These are phyloP conservation scores for Phaffia rhodozyma DNA, from an alignment of 1,284 basidiomycete species.

Conservation along the genomic window DNA sequence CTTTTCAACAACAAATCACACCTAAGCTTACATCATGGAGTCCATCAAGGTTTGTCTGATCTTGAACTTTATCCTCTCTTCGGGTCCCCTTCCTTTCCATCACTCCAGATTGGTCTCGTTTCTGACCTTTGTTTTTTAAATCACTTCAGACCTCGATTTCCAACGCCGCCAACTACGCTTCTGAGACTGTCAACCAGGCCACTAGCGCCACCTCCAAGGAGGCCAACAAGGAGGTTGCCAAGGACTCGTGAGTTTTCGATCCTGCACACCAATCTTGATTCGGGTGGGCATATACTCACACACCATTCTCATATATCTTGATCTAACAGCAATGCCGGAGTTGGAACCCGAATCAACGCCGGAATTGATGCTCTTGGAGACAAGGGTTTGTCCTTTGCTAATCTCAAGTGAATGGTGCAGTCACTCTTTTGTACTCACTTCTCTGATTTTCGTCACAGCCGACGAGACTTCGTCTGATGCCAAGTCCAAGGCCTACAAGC, in stretches of 20 bases:
- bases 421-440: too few relatives aligned
- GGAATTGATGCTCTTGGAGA: constrained; percentile 11
- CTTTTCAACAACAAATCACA: too few relatives aligned
- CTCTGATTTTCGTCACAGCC: too few relatives aligned
- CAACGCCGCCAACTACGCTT: constrained; percentile 16
- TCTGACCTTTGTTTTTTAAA: too few relatives aligned
- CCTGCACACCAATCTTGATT: not conserved
- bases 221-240: constrained; percentile 10
- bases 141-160: not conserved
- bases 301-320: not conserved
- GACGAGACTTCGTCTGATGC: constrained; percentile 6
- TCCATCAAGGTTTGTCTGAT: too few relatives aligned
- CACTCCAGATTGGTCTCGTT: too few relatives aligned
- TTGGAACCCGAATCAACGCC: constrained; percentile 9
- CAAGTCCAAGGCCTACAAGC: constrained; percentile 8
- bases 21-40: too few relatives aligned
- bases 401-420: too few relatives aligned
- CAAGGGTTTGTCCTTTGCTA: not conserved
- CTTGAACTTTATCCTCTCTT: too few relatives aligned
- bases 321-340: not conserved
- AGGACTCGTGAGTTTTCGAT: not conserved
- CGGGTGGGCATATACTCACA: not conserved
- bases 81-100: too few relatives aligned
- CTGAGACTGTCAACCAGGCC: constrained; percentile 13
- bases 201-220: constrained; percentile 13